Conservation (phyloP, 148 eudicot species). For the Rhododendron vialii region DNA sequence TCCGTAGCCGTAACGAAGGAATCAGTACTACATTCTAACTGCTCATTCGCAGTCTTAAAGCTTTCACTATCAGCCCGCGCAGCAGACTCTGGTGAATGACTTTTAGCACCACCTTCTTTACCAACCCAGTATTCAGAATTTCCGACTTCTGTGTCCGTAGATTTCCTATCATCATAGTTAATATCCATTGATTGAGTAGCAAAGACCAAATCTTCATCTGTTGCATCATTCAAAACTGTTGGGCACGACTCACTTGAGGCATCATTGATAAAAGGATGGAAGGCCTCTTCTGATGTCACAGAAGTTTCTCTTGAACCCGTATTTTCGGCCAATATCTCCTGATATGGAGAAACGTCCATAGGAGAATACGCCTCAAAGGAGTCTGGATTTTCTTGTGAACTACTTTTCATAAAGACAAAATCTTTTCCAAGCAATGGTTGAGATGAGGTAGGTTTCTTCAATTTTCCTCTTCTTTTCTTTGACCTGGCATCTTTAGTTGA, state of each 20-base stretch:
- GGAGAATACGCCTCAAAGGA: conserved; percentile 72
- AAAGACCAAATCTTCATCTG: conserved; percentile 50
- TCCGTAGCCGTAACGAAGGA: conserved; percentile 37
- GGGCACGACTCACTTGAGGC: conserved; percentile 27
- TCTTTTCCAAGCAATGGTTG: conserved; percentile 29
- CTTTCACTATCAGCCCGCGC: conserved; percentile 64
- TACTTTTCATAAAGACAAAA: conserved; percentile 30
- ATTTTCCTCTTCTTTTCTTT: conserved; percentile 58
- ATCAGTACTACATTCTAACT: conserved; percentile 41
- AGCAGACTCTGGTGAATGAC: conserved; percentile 34
- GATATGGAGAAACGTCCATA: conserved; percentile 89
- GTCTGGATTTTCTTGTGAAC: conserved; percentile 29
- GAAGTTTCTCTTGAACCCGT: conserved; percentile 39
- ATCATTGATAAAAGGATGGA: conserved; percentile 18
- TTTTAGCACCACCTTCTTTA: conserved; percentile 27
- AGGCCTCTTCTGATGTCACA: conserved; percentile 40
- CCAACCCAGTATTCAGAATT: conserved; percentile 22
- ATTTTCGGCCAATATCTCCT: conserved; percentile 34
- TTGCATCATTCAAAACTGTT: conserved; percentile 19
- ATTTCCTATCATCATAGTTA: conserved; percentile 32
- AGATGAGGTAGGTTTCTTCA: conserved; percentile 37
- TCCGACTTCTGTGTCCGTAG: conserved; percentile 21
- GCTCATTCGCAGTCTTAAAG: conserved; percentile 62
- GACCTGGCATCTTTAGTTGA: conserved; percentile 34
- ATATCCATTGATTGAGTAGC: conserved; percentile 56